Percentiles rank a stretch among this genome's conserved stretches.
Conservation (phyloP, 2,329 filamentous ascomycete species). For the Cladosporium sp. region DNA sequence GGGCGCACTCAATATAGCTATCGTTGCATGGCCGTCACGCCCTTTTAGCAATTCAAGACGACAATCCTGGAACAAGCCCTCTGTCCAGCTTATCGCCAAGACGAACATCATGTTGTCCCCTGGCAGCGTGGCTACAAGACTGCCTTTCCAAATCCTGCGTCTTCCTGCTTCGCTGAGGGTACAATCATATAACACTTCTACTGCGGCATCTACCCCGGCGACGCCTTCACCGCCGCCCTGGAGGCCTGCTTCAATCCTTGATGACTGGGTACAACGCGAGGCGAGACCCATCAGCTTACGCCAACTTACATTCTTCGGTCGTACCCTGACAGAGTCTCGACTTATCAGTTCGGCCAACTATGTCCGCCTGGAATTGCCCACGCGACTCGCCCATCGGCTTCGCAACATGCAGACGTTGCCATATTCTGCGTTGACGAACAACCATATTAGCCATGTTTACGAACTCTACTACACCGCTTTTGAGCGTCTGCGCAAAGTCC, state of each 20-base stretch:
- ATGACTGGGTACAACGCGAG: conserved; percentile 85
- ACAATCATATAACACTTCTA: neutral
- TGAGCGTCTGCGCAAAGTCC: conserved; percentile 78
- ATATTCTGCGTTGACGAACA: conserved; percentile 94
- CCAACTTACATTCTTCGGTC: conserved; percentile 95
- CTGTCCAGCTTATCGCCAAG: neutral
- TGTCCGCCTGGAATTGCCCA: conserved; percentile 89
- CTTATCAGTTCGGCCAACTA: conserved; percentile 96
- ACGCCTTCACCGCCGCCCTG: conserved; percentile 46
- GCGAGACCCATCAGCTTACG: conserved; percentile 93
- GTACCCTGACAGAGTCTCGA: conserved; percentile 83
- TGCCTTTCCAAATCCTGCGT: neutral
- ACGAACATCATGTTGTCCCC: neutral
- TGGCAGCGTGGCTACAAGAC: neutral
- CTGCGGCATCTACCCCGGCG: conserved; percentile 8
- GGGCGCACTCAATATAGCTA: no score
- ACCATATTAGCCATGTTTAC: conserved; percentile 90
- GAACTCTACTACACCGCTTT: conserved; percentile 98
- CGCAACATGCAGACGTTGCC: conserved; percentile 96
- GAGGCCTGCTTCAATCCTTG: conserved; percentile 55
- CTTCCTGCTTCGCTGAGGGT: conserved; percentile 7
- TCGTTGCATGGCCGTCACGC: no score
- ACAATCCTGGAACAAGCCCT: no score
- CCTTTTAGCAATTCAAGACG: no score
- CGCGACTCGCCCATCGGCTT: conserved; percentile 83